These are phyloP conservation scores for Hortaea werneckii DNA, from an alignment of 2,329 filamentous ascomycete genomes.

Conservation along the genomic window DNA sequence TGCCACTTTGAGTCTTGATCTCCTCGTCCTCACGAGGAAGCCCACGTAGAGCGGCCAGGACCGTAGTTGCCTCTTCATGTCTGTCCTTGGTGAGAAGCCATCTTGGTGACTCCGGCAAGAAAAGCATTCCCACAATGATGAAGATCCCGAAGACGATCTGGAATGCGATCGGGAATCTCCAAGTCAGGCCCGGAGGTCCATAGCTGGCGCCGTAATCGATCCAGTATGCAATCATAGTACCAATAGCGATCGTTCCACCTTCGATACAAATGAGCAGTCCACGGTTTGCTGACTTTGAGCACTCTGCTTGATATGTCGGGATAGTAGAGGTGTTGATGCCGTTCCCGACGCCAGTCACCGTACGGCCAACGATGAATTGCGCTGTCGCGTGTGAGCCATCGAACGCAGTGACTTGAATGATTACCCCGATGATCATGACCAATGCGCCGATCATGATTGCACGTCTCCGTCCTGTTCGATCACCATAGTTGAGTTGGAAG, in stretches of 20 bases:
- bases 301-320: constrained; percentile 46
- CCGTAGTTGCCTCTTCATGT: constrained; percentile 37
- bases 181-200: constrained; percentile 26
- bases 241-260: constrained; percentile 42
- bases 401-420: constrained; percentile 30
- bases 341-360: constrained; percentile 45
- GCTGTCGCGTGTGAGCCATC: constrained; percentile 28
- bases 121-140: constrained; percentile 33
- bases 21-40: constrained; percentile 43
- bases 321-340: constrained; percentile 48
- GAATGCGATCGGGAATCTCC: constrained; percentile 46
- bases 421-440: constrained; percentile 35
- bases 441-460: constrained; percentile 33
- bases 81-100: constrained; percentile 37
- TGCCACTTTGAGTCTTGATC: constrained; percentile 50
- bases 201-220: constrained; percentile 35
- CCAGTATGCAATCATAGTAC: constrained; percentile 44
- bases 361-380: constrained; percentile 44
- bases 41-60: constrained; percentile 42
- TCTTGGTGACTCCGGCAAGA: constrained; percentile 36
- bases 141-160: constrained; percentile 41
- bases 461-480: constrained; percentile 33
- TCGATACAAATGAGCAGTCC: constrained; percentile 53
- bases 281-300: constrained; percentile 45
- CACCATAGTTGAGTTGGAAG: constrained; percentile 29